phyloP scores from a whole-genome alignment of 805 yeast genomes.

The Ogataea trehaloabstinens region DNA sequence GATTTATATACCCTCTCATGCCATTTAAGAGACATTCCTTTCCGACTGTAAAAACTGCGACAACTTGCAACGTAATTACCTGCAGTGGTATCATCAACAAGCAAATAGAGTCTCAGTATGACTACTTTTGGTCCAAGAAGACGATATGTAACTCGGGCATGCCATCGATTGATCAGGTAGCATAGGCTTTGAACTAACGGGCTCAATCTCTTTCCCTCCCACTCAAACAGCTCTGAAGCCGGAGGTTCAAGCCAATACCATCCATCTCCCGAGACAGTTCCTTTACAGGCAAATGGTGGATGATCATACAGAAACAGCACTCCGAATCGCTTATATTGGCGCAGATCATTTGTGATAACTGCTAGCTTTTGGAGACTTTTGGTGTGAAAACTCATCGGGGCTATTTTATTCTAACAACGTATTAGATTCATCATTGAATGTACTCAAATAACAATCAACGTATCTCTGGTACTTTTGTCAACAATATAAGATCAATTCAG shows the following conservation, averaged over 20 bases:
- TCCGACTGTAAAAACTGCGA: conserved; percentile 31
- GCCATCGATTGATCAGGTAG: conserved; percentile 42
- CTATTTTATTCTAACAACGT: neutral
- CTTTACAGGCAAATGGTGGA: conserved; percentile 41
- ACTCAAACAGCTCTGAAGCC: conserved; percentile 17
- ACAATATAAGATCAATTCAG: too few relatives aligned
- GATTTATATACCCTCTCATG: conserved; percentile 32
- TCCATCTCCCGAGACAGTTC: conserved; percentile 37
- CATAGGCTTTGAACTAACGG: conserved; percentile 37
- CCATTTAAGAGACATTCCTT: conserved; percentile 34
- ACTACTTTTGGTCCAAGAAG: conserved; percentile 22
- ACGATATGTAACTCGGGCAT: conserved; percentile 45
- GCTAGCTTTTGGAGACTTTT: conserved; percentile 10
- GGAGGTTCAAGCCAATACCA: conserved; percentile 62
- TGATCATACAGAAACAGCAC: conserved; percentile 40
- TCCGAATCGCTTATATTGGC: conserved; percentile 46
- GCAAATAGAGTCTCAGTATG: conserved; percentile 43
- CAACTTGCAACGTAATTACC: conserved; percentile 33
- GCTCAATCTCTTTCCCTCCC: conserved; percentile 6
- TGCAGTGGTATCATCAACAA: conserved; percentile 45
- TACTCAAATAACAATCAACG: too few relatives aligned
- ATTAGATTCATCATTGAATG: conserved; percentile 16
- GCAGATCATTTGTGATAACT: conserved; percentile 38
- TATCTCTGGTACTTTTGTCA: too few relatives aligned
- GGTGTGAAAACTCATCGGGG: conserved; percentile 2